Evolutionary conservation across 139 green algal species (phyloP).

Genomic region (Tetradesmus obliquus): DNA sequence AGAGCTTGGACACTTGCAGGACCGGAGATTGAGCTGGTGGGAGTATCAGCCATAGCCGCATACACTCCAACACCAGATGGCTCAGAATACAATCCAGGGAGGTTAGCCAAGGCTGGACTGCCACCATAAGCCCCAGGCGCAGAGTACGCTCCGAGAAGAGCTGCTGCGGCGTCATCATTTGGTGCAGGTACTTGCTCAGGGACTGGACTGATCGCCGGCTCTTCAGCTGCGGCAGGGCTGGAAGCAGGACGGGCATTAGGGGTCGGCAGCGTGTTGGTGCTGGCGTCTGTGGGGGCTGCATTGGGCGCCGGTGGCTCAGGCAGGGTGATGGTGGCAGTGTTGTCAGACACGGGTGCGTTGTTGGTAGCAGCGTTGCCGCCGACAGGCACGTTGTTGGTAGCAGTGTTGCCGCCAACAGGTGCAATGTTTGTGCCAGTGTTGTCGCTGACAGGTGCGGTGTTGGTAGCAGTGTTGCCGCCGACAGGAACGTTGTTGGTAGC

Average conservation of each 20-base stretch:
- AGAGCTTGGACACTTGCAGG: not conserved
- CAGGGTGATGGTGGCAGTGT: not conserved
- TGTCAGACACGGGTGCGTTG: not conserved
- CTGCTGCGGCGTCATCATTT: not conserved
- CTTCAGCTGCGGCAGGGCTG: not conserved
- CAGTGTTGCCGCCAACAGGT: not conserved
- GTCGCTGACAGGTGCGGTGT: not conserved
- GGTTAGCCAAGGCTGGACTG: not conserved
- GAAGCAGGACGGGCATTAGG: too few relatives aligned
- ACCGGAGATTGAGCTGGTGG: not conserved
- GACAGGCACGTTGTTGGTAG: not conserved
- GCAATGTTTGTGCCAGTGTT: not conserved
- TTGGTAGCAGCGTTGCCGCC: not conserved
- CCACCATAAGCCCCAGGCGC: not conserved
- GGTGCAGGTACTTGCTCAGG: not conserved
- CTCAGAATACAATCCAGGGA: not conserved
- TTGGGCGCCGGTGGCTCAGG: not conserved
- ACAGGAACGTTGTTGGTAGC: not conserved
- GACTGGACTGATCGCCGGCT: not conserved
- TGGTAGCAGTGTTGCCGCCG: not conserved
- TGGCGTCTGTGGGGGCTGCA: not conserved
- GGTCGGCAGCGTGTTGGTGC: too few relatives aligned
- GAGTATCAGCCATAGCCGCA: not conserved
- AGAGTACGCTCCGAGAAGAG: not conserved
- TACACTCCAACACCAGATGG: not conserved